Evolutionary conservation across 805 yeast genomes (phyloP).

Genomic region (Saccharomycopsis oosterbeekiorum): DNA sequence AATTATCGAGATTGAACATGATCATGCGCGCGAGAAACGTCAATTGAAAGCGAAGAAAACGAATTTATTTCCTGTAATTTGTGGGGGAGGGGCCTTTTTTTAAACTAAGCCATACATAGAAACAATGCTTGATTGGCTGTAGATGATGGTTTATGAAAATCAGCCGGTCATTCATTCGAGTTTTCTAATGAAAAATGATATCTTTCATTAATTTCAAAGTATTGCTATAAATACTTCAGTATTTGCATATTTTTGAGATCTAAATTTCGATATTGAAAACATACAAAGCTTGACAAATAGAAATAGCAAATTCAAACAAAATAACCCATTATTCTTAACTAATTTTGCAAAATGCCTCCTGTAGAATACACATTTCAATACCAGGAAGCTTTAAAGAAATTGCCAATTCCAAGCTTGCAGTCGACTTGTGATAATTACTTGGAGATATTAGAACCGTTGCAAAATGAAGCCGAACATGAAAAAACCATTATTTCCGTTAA

Average conservation of each 20-base stretch:
- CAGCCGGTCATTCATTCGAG: neutral
- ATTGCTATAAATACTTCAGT: neutral
- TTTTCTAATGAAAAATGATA: too few species aligned
- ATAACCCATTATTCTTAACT: too few species aligned
- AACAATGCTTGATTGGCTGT: neutral
- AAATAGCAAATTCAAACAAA: too few species aligned
- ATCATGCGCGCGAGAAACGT: neutral
- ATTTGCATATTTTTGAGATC: too few species aligned
- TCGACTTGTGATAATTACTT: slow-evolving; percentile 62
- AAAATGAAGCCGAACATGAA: slow-evolving; percentile 60
- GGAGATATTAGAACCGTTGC: slow-evolving; percentile 66
- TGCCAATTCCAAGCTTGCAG: slow-evolving; percentile 72
- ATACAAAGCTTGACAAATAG: too few species aligned
- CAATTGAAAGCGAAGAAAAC: slow-evolving; percentile 1
- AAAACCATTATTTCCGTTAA: slow-evolving; percentile 50
- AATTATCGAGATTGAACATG: neutral
- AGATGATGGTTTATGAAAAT: neutral
- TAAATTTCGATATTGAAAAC: too few species aligned
- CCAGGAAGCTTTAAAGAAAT: slow-evolving; percentile 49
- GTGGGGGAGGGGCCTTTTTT: neutral
- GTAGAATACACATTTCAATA: slow-evolving; percentile 38
- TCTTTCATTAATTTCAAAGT: neutral
- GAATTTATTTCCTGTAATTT: neutral
- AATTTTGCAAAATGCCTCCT: neutral
- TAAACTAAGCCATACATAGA: neutral